phyloP scores from a whole-genome alignment of 768 basidiomycete species.

The Mycena amicta region DNA sequence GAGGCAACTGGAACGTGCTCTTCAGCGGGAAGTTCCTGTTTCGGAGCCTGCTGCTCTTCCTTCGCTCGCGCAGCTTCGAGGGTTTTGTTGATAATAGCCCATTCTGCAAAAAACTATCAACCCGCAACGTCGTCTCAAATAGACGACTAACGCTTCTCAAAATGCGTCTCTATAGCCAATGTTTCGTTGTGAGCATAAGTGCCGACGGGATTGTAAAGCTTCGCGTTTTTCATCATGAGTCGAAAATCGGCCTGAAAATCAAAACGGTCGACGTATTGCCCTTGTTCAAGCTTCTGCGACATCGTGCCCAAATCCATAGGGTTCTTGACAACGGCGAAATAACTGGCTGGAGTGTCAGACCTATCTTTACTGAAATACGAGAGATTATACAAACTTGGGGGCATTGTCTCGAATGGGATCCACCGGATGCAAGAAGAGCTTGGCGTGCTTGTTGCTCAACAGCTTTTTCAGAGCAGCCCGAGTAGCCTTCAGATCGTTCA shows the following conservation, averaged over 20 bases:
- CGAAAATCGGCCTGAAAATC: conserved; percentile 86
- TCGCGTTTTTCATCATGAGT: conserved; percentile 87
- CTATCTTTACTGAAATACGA: too few relatives aligned
- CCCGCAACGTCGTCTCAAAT: neutral
- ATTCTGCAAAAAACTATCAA: conserved; percentile 52
- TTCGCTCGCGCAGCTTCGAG: conserved; percentile 61
- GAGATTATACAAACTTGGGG: conserved; percentile 65
- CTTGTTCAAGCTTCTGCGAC: conserved; percentile 81
- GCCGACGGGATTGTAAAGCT: conserved; percentile 75
- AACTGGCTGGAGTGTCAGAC: conserved; percentile 61
- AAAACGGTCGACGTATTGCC: conserved; percentile 82
- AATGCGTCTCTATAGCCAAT: conserved; percentile 72
- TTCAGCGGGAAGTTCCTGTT: conserved; percentile 41
- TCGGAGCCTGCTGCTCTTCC: conserved; percentile 44
- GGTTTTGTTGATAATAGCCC: conserved; percentile 86
- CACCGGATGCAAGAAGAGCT: conserved; percentile 85
- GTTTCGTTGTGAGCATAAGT: conserved; percentile 79
- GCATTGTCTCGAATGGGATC: conserved; percentile 93
- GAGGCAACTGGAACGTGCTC: conserved; percentile 40
- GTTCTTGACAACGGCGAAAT: conserved; percentile 85
- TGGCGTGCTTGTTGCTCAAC: conserved; percentile 69
- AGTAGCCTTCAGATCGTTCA: conserved; percentile 75
- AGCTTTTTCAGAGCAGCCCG: conserved; percentile 82
- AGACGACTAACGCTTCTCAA: conserved; percentile 75
- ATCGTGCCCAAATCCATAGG: conserved; percentile 97